Base-by-base conservation (phyloP, 148 eudicot species). In the Vaccinium vitisidaea region DNA sequence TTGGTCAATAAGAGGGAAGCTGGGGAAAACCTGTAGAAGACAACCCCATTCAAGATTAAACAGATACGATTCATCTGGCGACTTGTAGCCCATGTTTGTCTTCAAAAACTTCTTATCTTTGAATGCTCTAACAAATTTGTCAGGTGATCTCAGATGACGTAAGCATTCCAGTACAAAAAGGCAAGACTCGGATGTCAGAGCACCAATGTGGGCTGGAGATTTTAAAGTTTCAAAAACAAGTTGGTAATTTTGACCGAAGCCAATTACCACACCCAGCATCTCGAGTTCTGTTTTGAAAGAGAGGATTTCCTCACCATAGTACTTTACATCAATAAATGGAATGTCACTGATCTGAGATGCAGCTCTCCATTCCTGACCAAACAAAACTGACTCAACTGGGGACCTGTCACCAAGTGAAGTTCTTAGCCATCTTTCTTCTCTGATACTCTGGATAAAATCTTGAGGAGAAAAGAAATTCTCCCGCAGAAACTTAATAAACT, bases 1-100 rank as follows among this genome's bases (percentile, higher is more conserved):
- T 56, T 73, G 83, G 83, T 94, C 95, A 84, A 94, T 81, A 49
- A 83, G 81, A 48, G 71, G 88, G 77, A 91, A 90, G 70, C 84
- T 83, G 73, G 85, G 83, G 65, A 94, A 92, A 11, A 92, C 90
- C 86, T 84, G 79, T 75, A 94, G 80, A 67, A 94, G 88, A 71
- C 88, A 88, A 16, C 95, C 95, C 97, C 95, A 91, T 46, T 81
- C 83, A 77, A 84, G 85, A 86, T 91, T 86, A 84, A 18, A 61
- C 27, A 92, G 77, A 80, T 82, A 91, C 53, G 92, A 89, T 56
- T 92, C 91, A 73, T 21, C 56, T 54, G 97, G 95, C 77, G 46
- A 61, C 83, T n/a, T 83, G 87, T 70, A 87, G 21, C 94, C 95
- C 21, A 43, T 49, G 80, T 79, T 88, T 50, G 95, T 89, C 84